Evolutionary conservation across 805 yeast genomes (phyloP).

Genomic region (Nakazawaea ambrosiae): DNA sequence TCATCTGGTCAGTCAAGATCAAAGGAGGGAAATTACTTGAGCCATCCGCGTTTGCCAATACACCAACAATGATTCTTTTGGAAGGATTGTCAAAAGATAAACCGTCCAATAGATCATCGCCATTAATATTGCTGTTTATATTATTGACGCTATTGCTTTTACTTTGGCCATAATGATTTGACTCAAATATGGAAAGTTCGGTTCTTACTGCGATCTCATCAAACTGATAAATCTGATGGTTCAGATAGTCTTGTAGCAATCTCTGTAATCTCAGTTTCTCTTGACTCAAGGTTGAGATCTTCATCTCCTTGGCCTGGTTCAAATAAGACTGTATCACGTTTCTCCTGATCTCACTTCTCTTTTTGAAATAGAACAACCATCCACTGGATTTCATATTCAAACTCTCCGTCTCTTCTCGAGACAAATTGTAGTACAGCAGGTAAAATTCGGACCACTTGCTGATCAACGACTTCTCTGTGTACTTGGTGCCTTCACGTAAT

Average conservation of each 20-base stretch:
- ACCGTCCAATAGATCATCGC: constrained; percentile 5
- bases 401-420: constrained; percentile 1
- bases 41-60: constrained; percentile 24
- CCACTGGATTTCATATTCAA: constrained; percentile 26
- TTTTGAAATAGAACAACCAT: constrained; percentile 33
- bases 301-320: constrained; percentile 13
- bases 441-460: constrained; percentile 23
- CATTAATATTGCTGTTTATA: not conserved
- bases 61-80: constrained; percentile 18
- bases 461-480: constrained; percentile 24
- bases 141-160: not conserved
- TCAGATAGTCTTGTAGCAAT: constrained; percentile 13
- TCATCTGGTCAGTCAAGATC: constrained; percentile 16
- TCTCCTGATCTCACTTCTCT: constrained; percentile 20
- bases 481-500: constrained; percentile 21
- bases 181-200: constrained; percentile 8
- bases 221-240: constrained; percentile 26
- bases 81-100: constrained; percentile 13
- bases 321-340: constrained; percentile 22
- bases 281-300: constrained; percentile 13
- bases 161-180: not conserved
- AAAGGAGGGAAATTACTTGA: constrained; percentile 20
- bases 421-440: constrained; percentile 15
- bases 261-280: constrained; percentile 20
- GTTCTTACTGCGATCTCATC: constrained; percentile 27